These are phyloP conservation scores for Emergomyces pasteurianus DNA, from an alignment of 2,329 filamentous ascomycete genomes.

Conservation along the genomic window DNA sequence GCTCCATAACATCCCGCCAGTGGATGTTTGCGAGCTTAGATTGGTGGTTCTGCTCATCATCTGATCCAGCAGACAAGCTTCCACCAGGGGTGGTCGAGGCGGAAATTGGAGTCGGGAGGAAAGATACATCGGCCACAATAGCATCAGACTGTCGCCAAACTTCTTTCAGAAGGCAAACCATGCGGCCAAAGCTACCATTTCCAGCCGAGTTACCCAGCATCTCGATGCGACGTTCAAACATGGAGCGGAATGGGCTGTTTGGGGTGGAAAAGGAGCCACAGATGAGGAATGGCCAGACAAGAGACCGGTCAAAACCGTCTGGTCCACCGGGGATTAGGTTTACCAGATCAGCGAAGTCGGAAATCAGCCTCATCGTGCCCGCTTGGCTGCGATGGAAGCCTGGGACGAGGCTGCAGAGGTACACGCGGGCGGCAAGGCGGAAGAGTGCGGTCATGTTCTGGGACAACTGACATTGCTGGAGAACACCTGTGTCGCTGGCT, in stretches of 20 bases:
- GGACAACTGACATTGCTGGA: constrained; percentile 71
- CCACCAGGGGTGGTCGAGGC: constrained; percentile 1
- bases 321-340: constrained; percentile 71
- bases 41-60: constrained; percentile 1
- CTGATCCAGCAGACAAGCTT: not conserved
- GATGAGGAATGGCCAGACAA: constrained; percentile 88
- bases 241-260: constrained; percentile 60
- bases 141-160: constrained; percentile 67
- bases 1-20: constrained; percentile 87
- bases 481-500: constrained; percentile 52
- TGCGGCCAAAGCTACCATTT: constrained; percentile 76
- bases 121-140: constrained; percentile 16
- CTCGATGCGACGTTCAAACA: constrained; percentile 64
- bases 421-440: constrained; percentile 84
- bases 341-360: constrained; percentile 64
- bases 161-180: constrained; percentile 65
- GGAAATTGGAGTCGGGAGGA: constrained; percentile 2
- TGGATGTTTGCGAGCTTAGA: constrained; percentile 45
- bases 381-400: constrained; percentile 66
- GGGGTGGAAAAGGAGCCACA: constrained; percentile 67
- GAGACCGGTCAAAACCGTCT: constrained; percentile 74
- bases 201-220: constrained; percentile 65
- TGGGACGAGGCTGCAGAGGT: constrained; percentile 89
- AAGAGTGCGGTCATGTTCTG: constrained; percentile 85
- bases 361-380: constrained; percentile 64